These are phyloP conservation scores for Clonostachys byssicola DNA, from an alignment of 2,329 filamentous ascomycete species.

Conservation along the genomic window DNA sequence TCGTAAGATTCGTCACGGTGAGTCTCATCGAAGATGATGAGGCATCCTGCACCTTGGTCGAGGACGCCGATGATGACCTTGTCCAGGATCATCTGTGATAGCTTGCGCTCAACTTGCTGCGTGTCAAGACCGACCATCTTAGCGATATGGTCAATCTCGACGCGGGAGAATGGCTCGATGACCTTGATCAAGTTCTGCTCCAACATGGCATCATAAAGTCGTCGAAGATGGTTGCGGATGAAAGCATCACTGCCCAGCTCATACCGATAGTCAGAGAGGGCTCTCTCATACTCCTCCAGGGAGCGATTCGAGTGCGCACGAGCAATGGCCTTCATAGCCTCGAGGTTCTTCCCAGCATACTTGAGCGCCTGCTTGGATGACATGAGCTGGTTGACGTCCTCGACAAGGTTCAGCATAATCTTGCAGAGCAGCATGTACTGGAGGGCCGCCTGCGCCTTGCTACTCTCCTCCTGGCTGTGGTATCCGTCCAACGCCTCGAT, in stretches of 20 bases:
- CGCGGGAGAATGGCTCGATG: conserved; percentile 95
- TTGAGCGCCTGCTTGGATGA: conserved; percentile 94
- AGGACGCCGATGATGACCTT: conserved; percentile 97
- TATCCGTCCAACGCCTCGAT: conserved; percentile 98
- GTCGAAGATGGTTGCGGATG: conserved; percentile 93
- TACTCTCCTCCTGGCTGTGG: conserved; percentile 82
- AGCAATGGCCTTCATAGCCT: conserved; percentile 98
- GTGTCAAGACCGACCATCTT: conserved; percentile 97
- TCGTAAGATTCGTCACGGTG: conserved; percentile 93
- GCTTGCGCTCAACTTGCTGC: conserved; percentile 94
- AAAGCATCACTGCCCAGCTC: conserved; percentile 94
- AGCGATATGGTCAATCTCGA: conserved; percentile 95
- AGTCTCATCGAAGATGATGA: conserved; percentile 96
- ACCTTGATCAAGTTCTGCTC: conserved; percentile 99
- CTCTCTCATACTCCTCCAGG: conserved; percentile 94
- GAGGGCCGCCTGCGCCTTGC: conserved; percentile 90
- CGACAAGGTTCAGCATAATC: conserved; percentile 96
- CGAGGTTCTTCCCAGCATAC: conserved; percentile 91
- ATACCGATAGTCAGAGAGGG: conserved; percentile 84
- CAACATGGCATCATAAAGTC: conserved; percentile 96
- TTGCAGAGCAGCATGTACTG: conserved; percentile 99
- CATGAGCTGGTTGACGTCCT: conserved; percentile 95
- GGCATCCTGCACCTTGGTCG: conserved; percentile 94
- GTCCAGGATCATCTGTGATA: conserved; percentile 99
- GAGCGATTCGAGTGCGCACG: conserved; percentile 93